Base-by-base conservation (phyloP, 2,329 filamentous ascomycete species). In the Grosmannia huntii region DNA sequence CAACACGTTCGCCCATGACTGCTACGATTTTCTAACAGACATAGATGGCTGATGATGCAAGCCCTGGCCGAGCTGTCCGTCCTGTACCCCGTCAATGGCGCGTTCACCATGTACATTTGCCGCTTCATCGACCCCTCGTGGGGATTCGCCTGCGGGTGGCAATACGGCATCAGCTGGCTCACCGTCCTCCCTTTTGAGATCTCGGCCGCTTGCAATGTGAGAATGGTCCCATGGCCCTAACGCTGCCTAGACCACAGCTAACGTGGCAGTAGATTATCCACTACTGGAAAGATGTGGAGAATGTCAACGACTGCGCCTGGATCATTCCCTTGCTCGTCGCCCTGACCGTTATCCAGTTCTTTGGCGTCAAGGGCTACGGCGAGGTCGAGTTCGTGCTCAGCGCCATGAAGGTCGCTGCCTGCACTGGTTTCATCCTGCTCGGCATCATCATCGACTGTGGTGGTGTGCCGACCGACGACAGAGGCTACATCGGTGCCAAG, bases 371-470 rank as follows among this genome's bases (percentile, higher is more conserved):
- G n/a, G 76, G 78, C n/a, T 82, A 80, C 58, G 78, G 73, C 60
- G 80, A 78, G 70, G 52, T 83, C 61, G 82, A 85, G 64, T 84
- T 83, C 62, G 60, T 79, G 23, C 75, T 84, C 25, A 75, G 74
- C 61, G 70, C 78, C 57, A 74, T 84, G 66, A 85, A 85, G 67
- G 74, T 85, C 62, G 65, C 71, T 14, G 80, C 82, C 52, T 77
- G 79, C 64, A 70, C 78, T 14, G 83, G 82, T 4, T 85, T 86
- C 67, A 86, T 86, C 66, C 75, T 87, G 62, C 70, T 85, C 27
- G 82, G 78, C 48, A 82, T 85, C 56, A 69, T 84, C 57, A 76
- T 84, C 64, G 76, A 82, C 66, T 74, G 71, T 56, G 82, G 81
- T 49, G 82, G 79, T 56, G 79, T 79, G 5, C 50, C 50, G 4